Evolutionary conservation across 176 grass and related monocot species (phyloP).

Genomic region (Elaeis guineensis): DNA sequence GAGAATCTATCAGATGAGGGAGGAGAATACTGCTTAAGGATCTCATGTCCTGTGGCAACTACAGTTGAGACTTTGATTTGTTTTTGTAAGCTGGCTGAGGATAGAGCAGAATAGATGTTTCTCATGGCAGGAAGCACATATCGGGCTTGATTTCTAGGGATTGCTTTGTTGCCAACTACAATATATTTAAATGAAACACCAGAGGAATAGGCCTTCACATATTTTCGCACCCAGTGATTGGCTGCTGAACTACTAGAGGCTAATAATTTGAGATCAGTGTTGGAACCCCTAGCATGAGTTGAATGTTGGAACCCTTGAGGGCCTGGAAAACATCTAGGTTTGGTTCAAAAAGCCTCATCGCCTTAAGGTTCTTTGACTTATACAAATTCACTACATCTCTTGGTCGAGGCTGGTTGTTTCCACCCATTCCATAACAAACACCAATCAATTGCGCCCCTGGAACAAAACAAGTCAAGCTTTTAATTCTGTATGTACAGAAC

Average conservation of each 20-base stretch:
- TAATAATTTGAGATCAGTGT: background rate
- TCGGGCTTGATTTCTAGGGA: background rate
- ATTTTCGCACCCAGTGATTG: background rate
- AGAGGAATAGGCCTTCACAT: background rate
- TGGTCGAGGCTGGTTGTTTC: background rate
- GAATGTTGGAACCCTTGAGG: background rate
- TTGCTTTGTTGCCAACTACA: background rate
- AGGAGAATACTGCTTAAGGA: background rate
- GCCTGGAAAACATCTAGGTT: background rate
- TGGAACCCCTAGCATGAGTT: background rate
- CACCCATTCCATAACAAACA: background rate
- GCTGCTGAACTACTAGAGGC: background rate
- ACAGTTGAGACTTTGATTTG: background rate
- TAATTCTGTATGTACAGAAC: no score
- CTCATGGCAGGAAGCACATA: background rate
- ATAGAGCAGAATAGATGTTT: background rate
- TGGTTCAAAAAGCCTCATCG: background rate
- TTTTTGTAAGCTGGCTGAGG: background rate
- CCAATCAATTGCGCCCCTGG: background rate
- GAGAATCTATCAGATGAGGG: background rate
- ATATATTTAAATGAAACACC: background rate
- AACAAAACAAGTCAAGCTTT: no score
- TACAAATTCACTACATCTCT: background rate
- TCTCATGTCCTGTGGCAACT: background rate
- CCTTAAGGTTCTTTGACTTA: background rate